These are phyloP conservation scores for Penicillium brevicompactum DNA, from an alignment of 2,329 filamentous ascomycete genomes.

Conservation along the genomic window DNA sequence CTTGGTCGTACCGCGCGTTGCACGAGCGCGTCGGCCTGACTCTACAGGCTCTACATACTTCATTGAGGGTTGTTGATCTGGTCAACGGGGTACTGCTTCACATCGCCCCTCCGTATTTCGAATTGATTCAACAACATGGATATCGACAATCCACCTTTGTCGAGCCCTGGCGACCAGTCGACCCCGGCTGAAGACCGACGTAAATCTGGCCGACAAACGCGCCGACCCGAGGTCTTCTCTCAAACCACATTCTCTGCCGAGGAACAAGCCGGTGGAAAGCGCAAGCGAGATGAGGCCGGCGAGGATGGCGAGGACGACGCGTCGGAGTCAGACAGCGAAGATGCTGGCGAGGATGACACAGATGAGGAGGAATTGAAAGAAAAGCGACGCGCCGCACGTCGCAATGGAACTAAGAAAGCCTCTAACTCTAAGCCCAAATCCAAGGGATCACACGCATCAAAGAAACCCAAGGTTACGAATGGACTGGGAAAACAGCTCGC, in stretches of 20 bases:
- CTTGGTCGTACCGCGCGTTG: slow-evolving; percentile 24
- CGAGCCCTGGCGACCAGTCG: slow-evolving; percentile 12
- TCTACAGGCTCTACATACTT: slow-evolving; percentile 4
- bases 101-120: slow-evolving; percentile 4
- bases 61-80: neutral
- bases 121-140: slow-evolving; percentile 18
- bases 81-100: neutral
- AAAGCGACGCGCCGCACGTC: slow-evolving; percentile 40
- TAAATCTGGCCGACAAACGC: slow-evolving; percentile 48
- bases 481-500: slow-evolving; percentile 52
- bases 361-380: slow-evolving; percentile 55
- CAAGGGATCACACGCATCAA: slow-evolving; percentile 43
- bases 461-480: slow-evolving; percentile 60
- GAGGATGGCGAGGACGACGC: slow-evolving; percentile 38
- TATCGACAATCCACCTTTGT: slow-evolving; percentile 17
- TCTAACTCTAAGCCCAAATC: slow-evolving; percentile 42
- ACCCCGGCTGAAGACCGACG: slow-evolving; percentile 38
- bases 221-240: slow-evolving; percentile 47
- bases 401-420: slow-evolving; percentile 34
- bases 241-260: slow-evolving; percentile 36
- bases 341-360: slow-evolving; percentile 40
- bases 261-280: slow-evolving; percentile 45
- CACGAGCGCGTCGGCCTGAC: slow-evolving; percentile 24
- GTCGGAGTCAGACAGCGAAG: slow-evolving; percentile 43
- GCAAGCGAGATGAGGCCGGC: slow-evolving; percentile 50